phyloP scores from a whole-genome alignment of 192 early-diverging fungal species.

The Coemansia erecta region DNA sequence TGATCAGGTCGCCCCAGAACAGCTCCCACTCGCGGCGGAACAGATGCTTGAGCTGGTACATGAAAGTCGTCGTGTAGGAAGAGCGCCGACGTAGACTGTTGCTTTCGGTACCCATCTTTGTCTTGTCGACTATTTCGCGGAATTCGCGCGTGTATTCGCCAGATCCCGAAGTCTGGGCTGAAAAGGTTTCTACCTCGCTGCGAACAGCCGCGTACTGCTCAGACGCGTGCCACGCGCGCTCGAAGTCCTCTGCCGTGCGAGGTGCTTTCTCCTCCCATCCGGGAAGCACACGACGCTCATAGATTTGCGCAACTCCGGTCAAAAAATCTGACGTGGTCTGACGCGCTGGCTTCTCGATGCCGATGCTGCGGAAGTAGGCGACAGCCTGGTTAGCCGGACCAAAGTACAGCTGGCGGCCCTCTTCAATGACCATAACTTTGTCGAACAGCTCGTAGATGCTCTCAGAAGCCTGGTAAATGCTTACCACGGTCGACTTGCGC shows the following conservation, averaged over 20 bases:
- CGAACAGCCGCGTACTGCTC: constrained; percentile 33
- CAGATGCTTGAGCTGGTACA: constrained; percentile 60
- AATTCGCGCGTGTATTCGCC: constrained; percentile 28
- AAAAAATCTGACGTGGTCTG: constrained; percentile 73
- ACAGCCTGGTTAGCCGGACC: constrained; percentile 61
- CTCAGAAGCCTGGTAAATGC: constrained; percentile 72
- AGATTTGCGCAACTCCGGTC: constrained; percentile 65
- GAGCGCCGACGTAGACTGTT: constrained; percentile 54
- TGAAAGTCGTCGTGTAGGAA: constrained; percentile 66
- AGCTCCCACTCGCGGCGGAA: constrained; percentile 67
- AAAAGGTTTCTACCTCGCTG: constrained; percentile 47
- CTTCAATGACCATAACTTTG: constrained; percentile 64
- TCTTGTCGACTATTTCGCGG: constrained; percentile 54
- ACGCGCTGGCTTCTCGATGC: constrained; percentile 61
- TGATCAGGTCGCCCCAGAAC: constrained; percentile 53
- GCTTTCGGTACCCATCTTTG: constrained; percentile 56
- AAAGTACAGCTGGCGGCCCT: constrained; percentile 69
- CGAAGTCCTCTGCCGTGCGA: constrained; percentile 62
- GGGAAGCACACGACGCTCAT: constrained; percentile 55
- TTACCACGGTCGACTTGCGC: constrained; percentile 60
- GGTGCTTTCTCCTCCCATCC: constrained; percentile 63
- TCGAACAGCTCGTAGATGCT: constrained; percentile 75
- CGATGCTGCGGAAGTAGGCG: constrained; percentile 62
- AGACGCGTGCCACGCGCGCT: constrained; percentile 58
- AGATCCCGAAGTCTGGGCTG: constrained; percentile 13